Percentiles rank a stretch among this genome's conserved stretches.
These are phyloP conservation scores for Discostella pseudostelligera DNA, from an alignment of 108 stramenopile genomes.

Conservation along the genomic window DNA sequence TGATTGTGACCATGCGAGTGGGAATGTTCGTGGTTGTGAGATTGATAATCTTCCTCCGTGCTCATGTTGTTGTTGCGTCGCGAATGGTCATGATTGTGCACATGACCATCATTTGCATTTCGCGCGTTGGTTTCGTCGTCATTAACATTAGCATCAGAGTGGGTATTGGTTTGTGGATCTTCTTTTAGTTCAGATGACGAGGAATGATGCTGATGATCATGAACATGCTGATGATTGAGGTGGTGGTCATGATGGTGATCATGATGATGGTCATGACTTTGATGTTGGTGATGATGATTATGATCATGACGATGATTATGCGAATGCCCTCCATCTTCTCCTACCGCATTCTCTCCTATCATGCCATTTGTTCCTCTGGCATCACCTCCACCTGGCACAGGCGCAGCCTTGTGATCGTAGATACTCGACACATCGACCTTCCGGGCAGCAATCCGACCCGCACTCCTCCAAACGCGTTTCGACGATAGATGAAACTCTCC, in stretches of 20 bases:
- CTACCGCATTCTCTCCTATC: not conserved
- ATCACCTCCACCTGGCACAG: constrained; percentile 53
- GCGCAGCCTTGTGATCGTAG: constrained; percentile 63
- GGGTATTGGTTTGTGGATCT: constrained; percentile 2
- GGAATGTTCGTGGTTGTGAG: constrained; percentile 27
- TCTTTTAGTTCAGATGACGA: not conserved
- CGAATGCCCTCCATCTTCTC: constrained; percentile 3
- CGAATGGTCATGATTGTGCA: constrained; percentile 23
- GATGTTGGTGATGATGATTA: not conserved
- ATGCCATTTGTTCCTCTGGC: not conserved
- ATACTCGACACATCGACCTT: constrained; percentile 61
- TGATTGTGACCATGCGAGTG: constrained; percentile 27
- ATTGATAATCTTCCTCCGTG: constrained; percentile 1
- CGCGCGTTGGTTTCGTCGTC: not conserved
- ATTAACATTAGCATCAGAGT: constrained; percentile 4
- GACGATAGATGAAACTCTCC: constrained; percentile 58
- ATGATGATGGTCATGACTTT: not conserved
- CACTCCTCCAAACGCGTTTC: constrained; percentile 57
- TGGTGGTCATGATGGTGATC: constrained; percentile 13
- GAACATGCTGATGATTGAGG: not conserved
- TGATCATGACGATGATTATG: not conserved
- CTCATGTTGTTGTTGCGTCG: not conserved
- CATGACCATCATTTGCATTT: constrained; percentile 9
- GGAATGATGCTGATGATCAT: not conserved
- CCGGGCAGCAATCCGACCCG: constrained; percentile 69